A percentile compares a stretch with the other conserved stretches of the same genome.
These are phyloP conservation scores for Claviceps sp. DNA, from an alignment of 2,329 filamentous ascomycete genomes.

Conservation along the genomic window DNA sequence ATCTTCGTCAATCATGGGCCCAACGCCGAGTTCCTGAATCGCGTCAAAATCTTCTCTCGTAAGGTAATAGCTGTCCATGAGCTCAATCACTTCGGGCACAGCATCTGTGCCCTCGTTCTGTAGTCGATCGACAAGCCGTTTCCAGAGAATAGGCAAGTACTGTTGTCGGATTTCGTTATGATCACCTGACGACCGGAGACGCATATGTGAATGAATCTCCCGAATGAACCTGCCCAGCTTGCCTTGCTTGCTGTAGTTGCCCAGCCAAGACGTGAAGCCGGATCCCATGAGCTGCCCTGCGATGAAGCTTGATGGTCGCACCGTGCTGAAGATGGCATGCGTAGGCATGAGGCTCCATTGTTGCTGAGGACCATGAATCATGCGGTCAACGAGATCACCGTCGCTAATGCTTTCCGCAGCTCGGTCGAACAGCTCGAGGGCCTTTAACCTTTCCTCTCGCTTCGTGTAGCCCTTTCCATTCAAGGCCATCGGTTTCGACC, in stretches of 20 bases:
- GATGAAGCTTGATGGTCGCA: slow-evolving; percentile 77
- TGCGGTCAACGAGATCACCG: slow-evolving; percentile 86
- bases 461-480: slow-evolving; percentile 41
- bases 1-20: slow-evolving; percentile 61
- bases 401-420: slow-evolving; percentile 95
- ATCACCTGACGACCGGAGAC: slow-evolving; percentile 77
- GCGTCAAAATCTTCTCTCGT: slow-evolving; percentile 92
- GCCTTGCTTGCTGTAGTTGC: slow-evolving; percentile 80
- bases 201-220: slow-evolving; percentile 96
- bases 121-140: slow-evolving; percentile 60
- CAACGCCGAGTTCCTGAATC: slow-evolving; percentile 82
- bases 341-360: slow-evolving; percentile 98
- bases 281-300: slow-evolving; percentile 65
- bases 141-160: slow-evolving; percentile 82
- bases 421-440: slow-evolving; percentile 73
- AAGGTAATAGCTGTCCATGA: slow-evolving; percentile 96
- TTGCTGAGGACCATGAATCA: slow-evolving; percentile 97
- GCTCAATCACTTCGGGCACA: slow-evolving; percentile 70
- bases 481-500: slow-evolving; percentile 58
- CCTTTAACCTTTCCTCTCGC: slow-evolving; percentile 62
- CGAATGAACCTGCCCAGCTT: slow-evolving; percentile 71
- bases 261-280: slow-evolving; percentile 81
- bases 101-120: slow-evolving; percentile 69
- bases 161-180: slow-evolving; percentile 89
- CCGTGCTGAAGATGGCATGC: slow-evolving; percentile 90